Evolutionary conservation across 140 eudicot genomes (phyloP).

Genomic region (Ambrosia hybrid): DNA sequence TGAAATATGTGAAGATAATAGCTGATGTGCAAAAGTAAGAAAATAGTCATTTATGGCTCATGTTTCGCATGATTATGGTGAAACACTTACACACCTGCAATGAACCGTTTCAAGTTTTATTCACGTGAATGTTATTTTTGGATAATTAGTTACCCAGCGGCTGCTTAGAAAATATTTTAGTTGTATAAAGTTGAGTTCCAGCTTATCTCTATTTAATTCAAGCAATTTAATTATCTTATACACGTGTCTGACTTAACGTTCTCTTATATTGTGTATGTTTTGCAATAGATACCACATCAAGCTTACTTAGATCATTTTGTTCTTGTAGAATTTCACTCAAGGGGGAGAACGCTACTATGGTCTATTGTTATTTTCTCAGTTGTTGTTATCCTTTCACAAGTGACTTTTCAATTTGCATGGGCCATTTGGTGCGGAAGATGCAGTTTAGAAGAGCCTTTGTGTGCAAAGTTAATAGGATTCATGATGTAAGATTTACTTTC

Average conservation of each 20-base stretch:
- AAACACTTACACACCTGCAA: constrained; percentile 11
- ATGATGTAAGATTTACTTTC: constrained; percentile 59
- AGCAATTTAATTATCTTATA: constrained; percentile 18
- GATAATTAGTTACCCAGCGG: constrained; percentile 1
- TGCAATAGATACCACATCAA: constrained; percentile 8
- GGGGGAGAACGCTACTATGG: constrained; percentile 59
- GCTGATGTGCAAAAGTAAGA: constrained; percentile 10
- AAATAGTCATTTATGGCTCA: not conserved
- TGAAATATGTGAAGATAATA: constrained; percentile 1
- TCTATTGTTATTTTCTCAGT: constrained; percentile 54
- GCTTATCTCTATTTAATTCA: not conserved
- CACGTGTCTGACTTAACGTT: not conserved
- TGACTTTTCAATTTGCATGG: constrained; percentile 59
- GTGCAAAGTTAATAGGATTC: constrained; percentile 79
- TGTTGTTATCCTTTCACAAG: constrained; percentile 53
- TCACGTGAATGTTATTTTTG: constrained; percentile 12
- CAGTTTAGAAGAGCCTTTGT: constrained; percentile 53
- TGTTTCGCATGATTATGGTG: not conserved
- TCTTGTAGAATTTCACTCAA: constrained; percentile 62
- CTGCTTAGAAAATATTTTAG: constrained; percentile 6
- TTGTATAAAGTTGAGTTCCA: constrained; percentile 16
- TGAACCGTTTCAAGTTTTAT: constrained; percentile 10
- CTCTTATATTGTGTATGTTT: constrained; percentile 11
- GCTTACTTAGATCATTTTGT: constrained; percentile 19
- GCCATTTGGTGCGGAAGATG: constrained; percentile 57